A percentile compares a stretch with the other conserved stretches of the same genome.
Conservation (phyloP, 164 flowering plant species). For the grape (Vitis vinifera) region ASM3070453v1 NC_081823.1:751001-751500, state of each 20-base stretch:
- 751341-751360: slow-evolving; percentile 30
- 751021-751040: too few species aligned
- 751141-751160: slow-evolving; percentile 71
- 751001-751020: too few species aligned
- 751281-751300: neutral
- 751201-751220: slow-evolving; percentile 85
- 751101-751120: slow-evolving; percentile 24
- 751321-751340: slow-evolving; percentile 55
- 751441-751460: too few species aligned
- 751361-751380: too few species aligned
- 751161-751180: slow-evolving; percentile 86
- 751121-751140: slow-evolving; percentile 36
- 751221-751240: slow-evolving; percentile 75
- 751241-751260: slow-evolving; percentile 23
- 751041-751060: slow-evolving; percentile 11
- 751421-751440: too few species aligned
- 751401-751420: too few species aligned
- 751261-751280: neutral
- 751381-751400: too few species aligned
- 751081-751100: slow-evolving; percentile 63
- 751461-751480: too few species aligned
- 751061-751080: slow-evolving; percentile 56
- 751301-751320: neutral
- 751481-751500: too few species aligned
- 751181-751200: slow-evolving; percentile 61